Evolutionary conservation across 2,329 filamentous ascomycete species (phyloP).

Genomic region (Calonectria pseudoreteaudii): DNA sequence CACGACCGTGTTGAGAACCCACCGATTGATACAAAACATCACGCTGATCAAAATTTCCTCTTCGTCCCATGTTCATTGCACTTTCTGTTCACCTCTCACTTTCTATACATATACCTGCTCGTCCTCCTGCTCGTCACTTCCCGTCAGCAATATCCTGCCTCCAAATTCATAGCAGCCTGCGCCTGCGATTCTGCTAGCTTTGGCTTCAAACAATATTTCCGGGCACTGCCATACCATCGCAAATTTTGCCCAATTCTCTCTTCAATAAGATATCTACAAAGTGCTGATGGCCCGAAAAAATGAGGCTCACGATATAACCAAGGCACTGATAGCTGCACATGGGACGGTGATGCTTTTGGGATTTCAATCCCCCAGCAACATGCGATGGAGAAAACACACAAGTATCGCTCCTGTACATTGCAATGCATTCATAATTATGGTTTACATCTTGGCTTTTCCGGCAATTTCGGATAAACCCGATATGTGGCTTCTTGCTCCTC

Average conservation of each 20-base stretch:
- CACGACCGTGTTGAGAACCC: not conserved
- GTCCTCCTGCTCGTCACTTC: not conserved
- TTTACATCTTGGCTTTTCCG: not conserved
- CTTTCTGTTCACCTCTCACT: no score
- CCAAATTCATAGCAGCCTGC: not conserved
- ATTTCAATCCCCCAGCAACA: not conserved
- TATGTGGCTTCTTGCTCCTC: not conserved
- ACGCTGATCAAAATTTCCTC: slow-evolving; percentile 1
- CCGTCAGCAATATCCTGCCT: not conserved
- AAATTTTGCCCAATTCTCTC: not conserved
- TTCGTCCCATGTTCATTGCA: no score
- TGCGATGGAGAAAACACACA: not conserved
- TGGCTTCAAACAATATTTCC: not conserved
- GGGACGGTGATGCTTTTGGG: not conserved
- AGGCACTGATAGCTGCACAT: not conserved
- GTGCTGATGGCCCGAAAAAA: not conserved
- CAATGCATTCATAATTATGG: not conserved
- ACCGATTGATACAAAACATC: not conserved
- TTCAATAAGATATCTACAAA: not conserved
- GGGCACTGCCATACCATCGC: not conserved
- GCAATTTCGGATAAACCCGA: not conserved
- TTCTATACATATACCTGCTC: not conserved
- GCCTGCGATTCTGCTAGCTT: not conserved
- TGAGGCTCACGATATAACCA: not conserved
- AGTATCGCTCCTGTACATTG: not conserved